Conservation (phyloP, 805 yeast genomes). For the Lachancea lanzarotensis region DNA sequence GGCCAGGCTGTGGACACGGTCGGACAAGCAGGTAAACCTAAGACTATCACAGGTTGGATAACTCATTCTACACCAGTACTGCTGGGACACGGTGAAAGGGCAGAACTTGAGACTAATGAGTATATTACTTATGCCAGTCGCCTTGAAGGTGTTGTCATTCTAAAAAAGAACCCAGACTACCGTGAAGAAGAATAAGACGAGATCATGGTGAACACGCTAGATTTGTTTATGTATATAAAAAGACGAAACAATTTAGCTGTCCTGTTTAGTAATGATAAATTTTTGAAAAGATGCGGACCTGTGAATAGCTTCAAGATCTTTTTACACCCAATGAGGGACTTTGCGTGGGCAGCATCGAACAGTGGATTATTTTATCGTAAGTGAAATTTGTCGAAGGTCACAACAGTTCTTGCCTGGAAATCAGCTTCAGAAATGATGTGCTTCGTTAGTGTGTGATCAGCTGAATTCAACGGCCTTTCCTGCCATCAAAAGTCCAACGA, state of each 20-base stretch:
- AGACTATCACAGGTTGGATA: slow-evolving; percentile 99
- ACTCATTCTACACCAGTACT: slow-evolving; percentile 97
- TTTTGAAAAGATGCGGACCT: not conserved
- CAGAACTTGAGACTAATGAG: slow-evolving; percentile 87
- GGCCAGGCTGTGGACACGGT: slow-evolving; percentile 99
- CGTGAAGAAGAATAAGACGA: slow-evolving; percentile 46
- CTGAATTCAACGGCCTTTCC: slow-evolving; percentile 87
- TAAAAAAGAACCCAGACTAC: slow-evolving; percentile 84
- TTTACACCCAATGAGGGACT: too few species aligned
- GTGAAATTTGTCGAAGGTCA: not conserved
- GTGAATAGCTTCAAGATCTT: too few species aligned
- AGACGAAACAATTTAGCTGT: not conserved
- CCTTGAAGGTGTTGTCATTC: slow-evolving; percentile 88
- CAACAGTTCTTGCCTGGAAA: not conserved
- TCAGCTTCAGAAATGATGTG: not conserved
- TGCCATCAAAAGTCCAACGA: slow-evolving; percentile 95
- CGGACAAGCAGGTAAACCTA: slow-evolving; percentile 99
- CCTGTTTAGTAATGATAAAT: not conserved
- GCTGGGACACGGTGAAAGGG: slow-evolving; percentile 89
- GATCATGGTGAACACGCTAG: not conserved
- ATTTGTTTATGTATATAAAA: not conserved
- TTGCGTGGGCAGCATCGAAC: not conserved
- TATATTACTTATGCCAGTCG: slow-evolving; percentile 75
- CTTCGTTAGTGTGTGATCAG: slow-evolving; percentile 25
- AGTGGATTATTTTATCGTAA: too few species aligned